These are phyloP conservation scores for Epipyxis sp. DNA, from an alignment of 108 stramenopile species.

Conservation along the genomic window DNA sequence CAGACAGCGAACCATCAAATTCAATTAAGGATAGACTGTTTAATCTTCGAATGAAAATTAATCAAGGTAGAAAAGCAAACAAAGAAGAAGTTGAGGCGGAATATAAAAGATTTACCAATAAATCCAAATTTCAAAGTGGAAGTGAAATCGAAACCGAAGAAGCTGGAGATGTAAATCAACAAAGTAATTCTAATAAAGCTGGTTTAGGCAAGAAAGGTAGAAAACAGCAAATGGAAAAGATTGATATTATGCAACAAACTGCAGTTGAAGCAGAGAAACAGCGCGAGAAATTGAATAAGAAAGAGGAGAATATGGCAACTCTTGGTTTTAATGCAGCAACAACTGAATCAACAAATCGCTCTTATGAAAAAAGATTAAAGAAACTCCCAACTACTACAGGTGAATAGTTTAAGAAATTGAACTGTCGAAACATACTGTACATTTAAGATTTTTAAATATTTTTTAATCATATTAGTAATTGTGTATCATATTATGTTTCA, in stretches of 20 bases:
- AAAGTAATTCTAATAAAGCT: slow-evolving; percentile 45
- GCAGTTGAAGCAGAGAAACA: neutral
- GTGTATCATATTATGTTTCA: too few species aligned
- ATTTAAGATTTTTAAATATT: too few species aligned
- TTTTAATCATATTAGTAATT: too few species aligned
- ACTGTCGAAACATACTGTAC: too few species aligned
- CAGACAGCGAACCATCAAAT: too few species aligned
- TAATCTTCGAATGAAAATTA: slow-evolving; percentile 24
- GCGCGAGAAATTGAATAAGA: slow-evolving; percentile 31
- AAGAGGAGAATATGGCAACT: slow-evolving; percentile 47
- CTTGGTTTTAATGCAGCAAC: slow-evolving; percentile 59
- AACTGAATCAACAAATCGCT: slow-evolving; percentile 46
- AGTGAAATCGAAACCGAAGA: slow-evolving; percentile 44
- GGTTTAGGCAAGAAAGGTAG: slow-evolving; percentile 42
- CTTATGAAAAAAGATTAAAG: slow-evolving; percentile 54
- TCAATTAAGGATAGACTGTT: slow-evolving; percentile 12
- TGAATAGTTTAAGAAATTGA: neutral
- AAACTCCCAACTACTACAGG: slow-evolving; percentile 44
- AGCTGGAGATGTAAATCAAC: slow-evolving; percentile 40
- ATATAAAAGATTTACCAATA: neutral
- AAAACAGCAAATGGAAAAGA: neutral
- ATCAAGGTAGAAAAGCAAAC: slow-evolving; percentile 37
- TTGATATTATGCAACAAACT: neutral
- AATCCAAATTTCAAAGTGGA: slow-evolving; percentile 35
- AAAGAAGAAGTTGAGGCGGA: slow-evolving; percentile 13